Evolutionary conservation across 441 rosid genomes (phyloP).

Genomic region (Brassica balearica): DNA sequence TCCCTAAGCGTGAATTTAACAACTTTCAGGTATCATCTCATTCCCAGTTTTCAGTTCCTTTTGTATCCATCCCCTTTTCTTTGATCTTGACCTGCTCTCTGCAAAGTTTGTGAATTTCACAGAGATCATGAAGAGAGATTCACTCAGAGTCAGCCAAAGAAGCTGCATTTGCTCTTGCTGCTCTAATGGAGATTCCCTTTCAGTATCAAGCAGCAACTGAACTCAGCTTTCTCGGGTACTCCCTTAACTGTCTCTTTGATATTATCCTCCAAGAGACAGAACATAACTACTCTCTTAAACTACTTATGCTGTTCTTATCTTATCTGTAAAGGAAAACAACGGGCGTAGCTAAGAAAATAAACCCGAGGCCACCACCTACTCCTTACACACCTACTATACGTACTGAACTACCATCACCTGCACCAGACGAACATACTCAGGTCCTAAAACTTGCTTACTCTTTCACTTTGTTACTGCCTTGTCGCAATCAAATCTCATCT

Average conservation of each 20-base stretch:
- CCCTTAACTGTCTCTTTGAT: constrained; percentile 11
- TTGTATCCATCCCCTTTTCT: not conserved
- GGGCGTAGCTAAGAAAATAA: constrained; percentile 56
- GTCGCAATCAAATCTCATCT: constrained; percentile 17
- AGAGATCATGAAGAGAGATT: constrained; percentile 58
- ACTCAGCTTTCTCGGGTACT: constrained; percentile 66
- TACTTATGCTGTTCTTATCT: constrained; percentile 3
- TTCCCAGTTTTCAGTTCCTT: not conserved
- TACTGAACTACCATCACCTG: constrained; percentile 27
- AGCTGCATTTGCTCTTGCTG: constrained; percentile 86
- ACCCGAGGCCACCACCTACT: constrained; percentile 73
- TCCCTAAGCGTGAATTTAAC: constrained; percentile 76
- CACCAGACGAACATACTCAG: constrained; percentile 61
- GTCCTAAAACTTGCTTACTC: constrained; percentile 32
- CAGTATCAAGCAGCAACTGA: constrained; percentile 76
- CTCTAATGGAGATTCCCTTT: constrained; percentile 88
- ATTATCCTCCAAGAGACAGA: constrained; percentile 16
- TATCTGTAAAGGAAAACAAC: constrained; percentile 49
- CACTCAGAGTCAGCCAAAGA: constrained; percentile 56
- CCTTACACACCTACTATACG: constrained; percentile 44
- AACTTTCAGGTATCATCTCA: constrained; percentile 70
- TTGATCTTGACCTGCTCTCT: constrained; percentile 18
- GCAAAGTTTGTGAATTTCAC: constrained; percentile 86
- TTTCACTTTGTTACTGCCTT: constrained; percentile 5
- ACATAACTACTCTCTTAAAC: constrained; percentile 23